These are phyloP conservation scores for Candida golubevii DNA, from an alignment of 805 yeast genomes.

Conservation along the genomic window DNA sequence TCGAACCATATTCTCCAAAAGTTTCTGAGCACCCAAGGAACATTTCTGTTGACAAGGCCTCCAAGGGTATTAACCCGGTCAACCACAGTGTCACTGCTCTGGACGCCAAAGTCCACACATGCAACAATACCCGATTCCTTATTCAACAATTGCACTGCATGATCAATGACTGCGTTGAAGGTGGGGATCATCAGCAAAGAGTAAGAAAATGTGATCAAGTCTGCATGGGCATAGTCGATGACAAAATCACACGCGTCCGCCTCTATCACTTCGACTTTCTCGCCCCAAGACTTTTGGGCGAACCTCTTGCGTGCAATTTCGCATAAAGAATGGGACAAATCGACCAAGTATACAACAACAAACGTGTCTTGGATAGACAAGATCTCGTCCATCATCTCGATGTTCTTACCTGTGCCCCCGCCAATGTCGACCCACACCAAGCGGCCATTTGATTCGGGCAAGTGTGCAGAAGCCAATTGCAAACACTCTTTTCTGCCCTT, in stretches of 20 bases:
- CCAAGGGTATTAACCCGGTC: constrained; percentile 75
- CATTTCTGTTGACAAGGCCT: constrained; percentile 65
- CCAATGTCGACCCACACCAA: constrained; percentile 78
- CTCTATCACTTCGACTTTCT: constrained; percentile 58
- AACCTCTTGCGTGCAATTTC: constrained; percentile 64
- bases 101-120: constrained; percentile 79
- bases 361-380: constrained; percentile 47
- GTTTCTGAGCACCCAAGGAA: constrained; percentile 71
- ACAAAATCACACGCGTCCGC: constrained; percentile 74
- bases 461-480: constrained; percentile 54
- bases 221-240: constrained; percentile 48
- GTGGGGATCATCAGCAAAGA: constrained; percentile 84
- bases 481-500: constrained; percentile 69
- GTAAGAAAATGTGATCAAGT: constrained; percentile 72
- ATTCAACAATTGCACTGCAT: constrained; percentile 49
- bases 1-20: constrained; percentile 90
- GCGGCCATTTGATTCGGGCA: constrained; percentile 29
- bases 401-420: constrained; percentile 83
- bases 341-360: constrained; percentile 66
- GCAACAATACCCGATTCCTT: constrained; percentile 58
- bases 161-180: constrained; percentile 74
- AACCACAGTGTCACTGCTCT: constrained; percentile 55
- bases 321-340: constrained; percentile 73
- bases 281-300: constrained; percentile 37
- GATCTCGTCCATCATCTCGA: constrained; percentile 65